These are phyloP conservation scores for Jasminum sambac DNA, from an alignment of 257 asterid genomes.

Conservation along the genomic window DNA sequence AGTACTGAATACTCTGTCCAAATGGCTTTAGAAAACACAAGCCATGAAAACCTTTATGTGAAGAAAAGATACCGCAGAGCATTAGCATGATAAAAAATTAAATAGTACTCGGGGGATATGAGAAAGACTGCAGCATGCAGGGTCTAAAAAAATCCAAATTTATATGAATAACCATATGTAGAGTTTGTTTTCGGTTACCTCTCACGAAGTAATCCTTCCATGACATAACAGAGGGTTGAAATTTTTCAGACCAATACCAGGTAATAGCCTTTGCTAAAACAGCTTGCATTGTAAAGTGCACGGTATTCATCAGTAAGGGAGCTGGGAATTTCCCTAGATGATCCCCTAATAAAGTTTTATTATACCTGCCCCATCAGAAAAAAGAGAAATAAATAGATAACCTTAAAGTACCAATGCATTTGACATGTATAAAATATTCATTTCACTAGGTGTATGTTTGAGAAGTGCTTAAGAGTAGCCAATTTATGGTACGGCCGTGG, in stretches of 20 bases:
- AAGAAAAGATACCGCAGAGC: background rate
- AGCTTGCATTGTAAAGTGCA: constrained; percentile 98
- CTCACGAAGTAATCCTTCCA: constrained; percentile 83
- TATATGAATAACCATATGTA: background rate
- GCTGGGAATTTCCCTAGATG: constrained; percentile 96
- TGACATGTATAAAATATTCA: background rate
- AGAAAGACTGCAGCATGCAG: background rate
- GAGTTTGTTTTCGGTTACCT: constrained; percentile 30
- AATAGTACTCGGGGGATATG: background rate
- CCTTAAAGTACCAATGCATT: constrained; percentile 16
- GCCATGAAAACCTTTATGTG: background rate
- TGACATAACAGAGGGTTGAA: constrained; percentile 71
- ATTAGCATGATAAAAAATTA: background rate
- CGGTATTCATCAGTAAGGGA: constrained; percentile 89
- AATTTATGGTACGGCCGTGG: too few species aligned
- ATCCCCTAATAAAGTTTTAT: constrained; percentile 94
- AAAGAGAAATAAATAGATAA: constrained; percentile 11
- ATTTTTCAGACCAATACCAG: constrained; percentile 88
- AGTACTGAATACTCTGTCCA: constrained; percentile 9
- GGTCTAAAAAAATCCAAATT: background rate
- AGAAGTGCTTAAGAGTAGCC: too few species aligned
- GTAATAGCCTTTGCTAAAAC: constrained; percentile 76
- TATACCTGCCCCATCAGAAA: constrained; percentile 59
- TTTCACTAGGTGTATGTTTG: too few species aligned
- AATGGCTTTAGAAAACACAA: constrained; percentile 3